Base-by-base conservation (phyloP, 306 rosid genomes). In the Cucurbita pepo region DNA sequence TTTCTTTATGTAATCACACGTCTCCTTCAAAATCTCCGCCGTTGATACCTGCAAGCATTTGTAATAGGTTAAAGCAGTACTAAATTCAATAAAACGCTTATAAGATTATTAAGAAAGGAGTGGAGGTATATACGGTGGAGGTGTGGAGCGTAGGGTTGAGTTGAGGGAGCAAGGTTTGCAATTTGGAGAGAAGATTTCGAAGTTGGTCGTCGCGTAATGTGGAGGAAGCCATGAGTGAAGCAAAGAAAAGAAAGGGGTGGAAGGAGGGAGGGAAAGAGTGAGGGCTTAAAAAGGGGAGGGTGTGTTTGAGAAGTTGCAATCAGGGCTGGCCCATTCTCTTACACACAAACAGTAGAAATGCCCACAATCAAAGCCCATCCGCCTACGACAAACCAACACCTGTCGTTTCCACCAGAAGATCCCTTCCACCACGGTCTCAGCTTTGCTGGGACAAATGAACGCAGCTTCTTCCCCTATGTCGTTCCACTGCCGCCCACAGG, bases 1-100 rank as follows among this genome's bases (percentile, higher is more conserved):
- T 55, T 77, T 77, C 80, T 66, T 81, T 52, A 84, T 79, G 81
- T 81, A 81, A 25, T 56, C 69, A 75, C 85, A 84, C 6, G 82
- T 71, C 73, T 84, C 88, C 47, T 79, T 70, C 80, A 84, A 74
- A 36, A 81, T 52, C 14, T 21, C 58, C 16, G 75, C 41, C 7
- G 83, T 56, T 9, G 82, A 34, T 57, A 48, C 78, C 88, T 84
- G 25, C 71, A 43, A 10, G 21, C 5, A 30, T 30, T 30, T 30
- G 34, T 3, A 30, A 11, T 13, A 47, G 0, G n/a, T 50, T 12
- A 50, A 50, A 45, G 0, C 36, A 56, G 2, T 4, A 10, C 3
- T 10, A 0, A 10, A 56, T 15, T 56, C n/a, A 36, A 25, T 25
- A 25, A 59, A 47, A 47, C 34, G 14, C 15, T 11, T 2, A 11